Evolutionary conservation across 2,329 filamentous ascomycete genomes (phyloP).

Genomic region (Ilyonectria sp.): DNA sequence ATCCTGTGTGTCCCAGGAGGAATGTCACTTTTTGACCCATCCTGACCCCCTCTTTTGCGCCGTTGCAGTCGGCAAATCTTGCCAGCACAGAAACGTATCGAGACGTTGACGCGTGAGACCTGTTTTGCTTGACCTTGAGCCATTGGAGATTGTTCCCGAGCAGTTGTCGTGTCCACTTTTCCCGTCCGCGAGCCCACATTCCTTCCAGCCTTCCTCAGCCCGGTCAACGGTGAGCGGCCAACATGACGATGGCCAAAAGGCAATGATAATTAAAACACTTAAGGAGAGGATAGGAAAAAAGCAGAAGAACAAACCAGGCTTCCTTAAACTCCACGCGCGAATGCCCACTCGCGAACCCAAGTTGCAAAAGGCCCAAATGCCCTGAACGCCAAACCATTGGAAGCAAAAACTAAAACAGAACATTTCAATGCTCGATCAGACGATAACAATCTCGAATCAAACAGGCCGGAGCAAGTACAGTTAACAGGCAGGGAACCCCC

Average conservation of each 20-base stretch:
- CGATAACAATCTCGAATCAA: constrained; percentile 35
- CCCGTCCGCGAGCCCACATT: constrained; percentile 26
- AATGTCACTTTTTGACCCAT: constrained; percentile 43
- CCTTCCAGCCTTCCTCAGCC: constrained; percentile 40
- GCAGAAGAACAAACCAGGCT: constrained; percentile 35
- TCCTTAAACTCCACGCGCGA: constrained; percentile 44
- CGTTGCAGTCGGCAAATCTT: constrained; percentile 19
- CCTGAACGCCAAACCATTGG: constrained; percentile 45
- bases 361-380: constrained; percentile 40
- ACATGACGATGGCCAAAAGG: constrained; percentile 37
- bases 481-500: constrained; percentile 16
- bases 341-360: constrained; percentile 43
- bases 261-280: constrained; percentile 40
- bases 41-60: constrained; percentile 27
- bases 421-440: constrained; percentile 35
- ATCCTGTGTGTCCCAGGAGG: constrained; percentile 40
- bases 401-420: constrained; percentile 32
- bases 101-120: constrained; percentile 19
- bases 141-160: constrained; percentile 28
- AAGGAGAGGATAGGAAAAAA: constrained; percentile 23
- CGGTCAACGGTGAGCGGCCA: constrained; percentile 46
- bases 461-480: constrained; percentile 35
- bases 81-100: constrained; percentile 24
- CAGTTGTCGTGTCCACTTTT: constrained; percentile 25
- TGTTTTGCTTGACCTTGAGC: constrained; percentile 10